These are phyloP conservation scores for Dysphania ambrosioides DNA, from an alignment of 148 eudicot genomes.

Conservation along the genomic window DNA sequence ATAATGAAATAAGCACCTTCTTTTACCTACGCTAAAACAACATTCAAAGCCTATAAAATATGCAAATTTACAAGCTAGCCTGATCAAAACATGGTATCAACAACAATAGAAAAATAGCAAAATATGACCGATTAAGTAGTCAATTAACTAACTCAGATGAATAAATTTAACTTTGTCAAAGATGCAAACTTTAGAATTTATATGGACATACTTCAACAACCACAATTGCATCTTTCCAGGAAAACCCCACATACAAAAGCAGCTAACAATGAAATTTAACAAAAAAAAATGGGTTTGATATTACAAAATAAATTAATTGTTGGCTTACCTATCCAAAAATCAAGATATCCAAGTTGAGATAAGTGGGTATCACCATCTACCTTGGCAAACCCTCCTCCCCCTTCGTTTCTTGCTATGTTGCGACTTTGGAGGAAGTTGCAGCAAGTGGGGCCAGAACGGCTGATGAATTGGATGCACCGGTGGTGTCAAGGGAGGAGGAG, in stretches of 20 bases:
- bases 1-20: background rate
- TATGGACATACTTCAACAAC: background rate
- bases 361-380: background rate
- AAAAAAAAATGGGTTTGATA: background rate
- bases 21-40: background rate
- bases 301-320: background rate
- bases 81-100: too few relatives aligned
- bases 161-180: background rate
- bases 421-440: too few relatives aligned
- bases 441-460: too few relatives aligned
- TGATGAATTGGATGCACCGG: too few relatives aligned
- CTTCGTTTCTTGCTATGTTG: too few relatives aligned
- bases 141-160: background rate
- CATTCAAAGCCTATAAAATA: background rate
- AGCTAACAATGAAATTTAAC: background rate
- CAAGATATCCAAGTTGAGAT: constrained; percentile 2
- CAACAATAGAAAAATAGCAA: too few relatives aligned
- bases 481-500: too few relatives aligned
- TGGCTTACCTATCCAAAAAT: constrained; percentile 12
- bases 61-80: background rate
- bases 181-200: background rate
- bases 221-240: background rate
- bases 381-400: background rate
- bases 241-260: background rate
- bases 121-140: background rate